phyloP scores from a whole-genome alignment of 257 asterid genomes.

The Leptodermis oblonga region DNA sequence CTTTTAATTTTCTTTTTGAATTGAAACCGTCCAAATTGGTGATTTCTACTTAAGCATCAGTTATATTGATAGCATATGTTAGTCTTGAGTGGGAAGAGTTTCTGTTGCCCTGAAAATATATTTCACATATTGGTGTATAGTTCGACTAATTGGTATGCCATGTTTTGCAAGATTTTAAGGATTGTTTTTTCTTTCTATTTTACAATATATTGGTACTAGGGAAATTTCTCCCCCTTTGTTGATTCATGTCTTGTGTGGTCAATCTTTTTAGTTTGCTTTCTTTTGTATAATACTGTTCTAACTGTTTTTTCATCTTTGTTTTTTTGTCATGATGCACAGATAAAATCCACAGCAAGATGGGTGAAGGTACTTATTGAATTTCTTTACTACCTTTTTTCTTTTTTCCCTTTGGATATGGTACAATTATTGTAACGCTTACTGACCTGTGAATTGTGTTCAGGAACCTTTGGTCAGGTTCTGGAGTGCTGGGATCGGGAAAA shows the following conservation, averaged over 20 bases:
- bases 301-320: neutral
- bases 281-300: neutral
- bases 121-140: too few species aligned
- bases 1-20: neutral
- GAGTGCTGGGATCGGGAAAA: slow-evolving; percentile 91
- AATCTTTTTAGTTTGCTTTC: neutral
- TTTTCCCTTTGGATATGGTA: neutral
- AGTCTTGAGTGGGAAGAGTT: neutral
- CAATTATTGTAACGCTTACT: neutral
- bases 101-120: neutral
- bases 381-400: neutral
- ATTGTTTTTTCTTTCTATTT: neutral
- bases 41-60: neutral
- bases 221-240: neutral
- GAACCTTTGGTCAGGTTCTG: slow-evolving; percentile 92
- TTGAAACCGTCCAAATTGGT: too few species aligned
- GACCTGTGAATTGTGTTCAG: slow-evolving; percentile 1
- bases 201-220: neutral
- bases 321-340: slow-evolving; percentile 39
- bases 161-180: neutral
- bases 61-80: neutral
- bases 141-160: too few species aligned
- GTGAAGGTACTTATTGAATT: slow-evolving; percentile 49
- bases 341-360: slow-evolving; percentile 88
- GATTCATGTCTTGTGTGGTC: neutral